Evolutionary conservation across 371 early-diverging fungal genomes (phyloP).

Genomic region (Enterocytospora artemiae): DNA sequence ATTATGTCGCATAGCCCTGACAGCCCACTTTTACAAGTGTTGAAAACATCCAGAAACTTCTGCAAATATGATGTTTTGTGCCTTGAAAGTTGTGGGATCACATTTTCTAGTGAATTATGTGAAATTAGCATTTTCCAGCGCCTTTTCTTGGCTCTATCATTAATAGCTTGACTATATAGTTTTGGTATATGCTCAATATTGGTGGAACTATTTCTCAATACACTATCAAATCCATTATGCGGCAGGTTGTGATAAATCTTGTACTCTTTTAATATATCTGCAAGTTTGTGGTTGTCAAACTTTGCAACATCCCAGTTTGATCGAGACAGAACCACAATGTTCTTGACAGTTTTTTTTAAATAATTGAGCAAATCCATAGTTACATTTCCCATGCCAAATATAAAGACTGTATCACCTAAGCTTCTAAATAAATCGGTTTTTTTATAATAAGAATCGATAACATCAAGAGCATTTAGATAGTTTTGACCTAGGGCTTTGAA

Average conservation of each 20-base stretch:
- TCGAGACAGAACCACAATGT: conserved; percentile 23
- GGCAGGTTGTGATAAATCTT: not conserved
- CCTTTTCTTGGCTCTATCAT: not conserved
- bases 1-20: too few species aligned
- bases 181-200: too few species aligned
- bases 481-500: conserved; percentile 17
- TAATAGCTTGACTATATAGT: too few species aligned
- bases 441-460: not conserved
- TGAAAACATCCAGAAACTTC: too few species aligned
- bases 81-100: too few species aligned
- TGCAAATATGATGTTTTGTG: too few species aligned
- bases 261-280: conserved; percentile 9
- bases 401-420: conserved; percentile 26
- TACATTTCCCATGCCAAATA: conserved; percentile 52
- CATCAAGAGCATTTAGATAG: conserved; percentile 3
- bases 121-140: not conserved
- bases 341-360: conserved; percentile 8
- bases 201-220: too few species aligned
- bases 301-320: not conserved
- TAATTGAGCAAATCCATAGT: conserved; percentile 33
- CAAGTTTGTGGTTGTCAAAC: conserved; percentile 34
- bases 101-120: too few species aligned
- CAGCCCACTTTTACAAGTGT: too few species aligned
- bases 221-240: not conserved
- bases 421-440: not conserved